Conservation (phyloP, 78 protist genomes). For the Chrysochromulina parva region DNA sequence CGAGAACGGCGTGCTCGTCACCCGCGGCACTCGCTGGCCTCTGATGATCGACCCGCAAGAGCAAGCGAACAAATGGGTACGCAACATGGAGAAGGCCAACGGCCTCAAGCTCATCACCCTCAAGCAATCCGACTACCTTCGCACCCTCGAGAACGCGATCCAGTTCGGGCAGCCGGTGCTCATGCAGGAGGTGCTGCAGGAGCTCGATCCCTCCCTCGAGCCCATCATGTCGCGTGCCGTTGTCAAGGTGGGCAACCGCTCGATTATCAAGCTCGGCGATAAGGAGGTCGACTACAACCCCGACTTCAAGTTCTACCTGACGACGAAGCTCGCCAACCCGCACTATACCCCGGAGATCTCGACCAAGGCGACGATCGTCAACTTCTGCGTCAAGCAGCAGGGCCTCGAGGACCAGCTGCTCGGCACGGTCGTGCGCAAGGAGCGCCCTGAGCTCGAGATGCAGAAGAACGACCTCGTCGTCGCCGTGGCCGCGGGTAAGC, state of each 20-base stretch:
- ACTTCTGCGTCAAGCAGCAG: slow-evolving; percentile 84
- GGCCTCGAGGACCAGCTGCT: slow-evolving; percentile 91
- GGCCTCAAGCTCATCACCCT: slow-evolving; percentile 42
- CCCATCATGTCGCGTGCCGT: slow-evolving; percentile 69
- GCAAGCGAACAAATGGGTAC: slow-evolving; percentile 88
- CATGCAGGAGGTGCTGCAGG: slow-evolving; percentile 72
- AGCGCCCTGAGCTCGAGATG: slow-evolving; percentile 83
- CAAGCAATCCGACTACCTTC: slow-evolving; percentile 17
- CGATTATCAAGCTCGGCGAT: slow-evolving; percentile 75
- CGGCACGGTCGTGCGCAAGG: slow-evolving; percentile 79
- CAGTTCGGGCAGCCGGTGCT: slow-evolving; percentile 82
- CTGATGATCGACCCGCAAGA: slow-evolving; percentile 90
- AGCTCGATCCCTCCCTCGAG: slow-evolving; percentile 77
- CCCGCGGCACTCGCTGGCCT: slow-evolving; percentile 82
- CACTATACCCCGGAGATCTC: slow-evolving; percentile 85
- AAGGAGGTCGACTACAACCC: slow-evolving; percentile 76
- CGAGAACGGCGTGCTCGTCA: slow-evolving; percentile 86
- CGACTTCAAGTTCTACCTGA: slow-evolving; percentile 78
- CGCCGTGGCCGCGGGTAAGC: slow-evolving; percentile 59
- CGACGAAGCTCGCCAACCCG: slow-evolving; percentile 84
- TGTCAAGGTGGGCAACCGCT: slow-evolving; percentile 52
- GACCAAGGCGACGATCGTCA: slow-evolving; percentile 81
- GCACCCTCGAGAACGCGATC: slow-evolving; percentile 75
- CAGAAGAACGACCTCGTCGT: slow-evolving; percentile 73
- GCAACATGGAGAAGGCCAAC: slow-evolving; percentile 56